phyloP scores from a whole-genome alignment of 2,329 filamentous ascomycete species.

The Colletotrichum sp. region DNA sequence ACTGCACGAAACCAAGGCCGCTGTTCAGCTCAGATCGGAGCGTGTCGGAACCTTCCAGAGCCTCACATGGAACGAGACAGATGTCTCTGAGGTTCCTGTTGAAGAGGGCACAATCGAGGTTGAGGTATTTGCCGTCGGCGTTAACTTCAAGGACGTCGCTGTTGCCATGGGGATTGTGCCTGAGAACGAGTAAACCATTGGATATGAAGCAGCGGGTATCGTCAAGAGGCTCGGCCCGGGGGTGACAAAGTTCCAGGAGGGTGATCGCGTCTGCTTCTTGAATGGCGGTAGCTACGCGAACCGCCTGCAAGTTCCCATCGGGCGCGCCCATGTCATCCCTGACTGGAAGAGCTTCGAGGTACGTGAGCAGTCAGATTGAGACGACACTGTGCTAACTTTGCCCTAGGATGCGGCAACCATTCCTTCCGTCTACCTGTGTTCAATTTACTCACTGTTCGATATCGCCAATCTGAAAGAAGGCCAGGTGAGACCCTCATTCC shows the following conservation, averaged over 20 bases:
- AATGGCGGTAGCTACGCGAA: background rate
- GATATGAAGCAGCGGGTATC: background rate
- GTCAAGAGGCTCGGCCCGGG: background rate
- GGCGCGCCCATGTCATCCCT: background rate
- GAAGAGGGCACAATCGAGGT: background rate
- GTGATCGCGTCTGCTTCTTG: background rate
- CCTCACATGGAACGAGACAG: background rate
- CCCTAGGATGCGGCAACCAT: background rate
- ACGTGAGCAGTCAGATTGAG: background rate
- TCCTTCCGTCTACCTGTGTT: background rate
- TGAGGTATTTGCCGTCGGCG: background rate
- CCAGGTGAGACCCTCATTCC: background rate
- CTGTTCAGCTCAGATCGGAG: background rate
- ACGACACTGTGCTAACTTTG: background rate
- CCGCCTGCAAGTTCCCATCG: background rate
- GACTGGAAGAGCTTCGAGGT: background rate
- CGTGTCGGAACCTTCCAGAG: background rate
- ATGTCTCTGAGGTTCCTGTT: background rate
- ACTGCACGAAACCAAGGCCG: background rate
- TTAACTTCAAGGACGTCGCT: background rate
- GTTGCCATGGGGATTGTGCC: background rate
- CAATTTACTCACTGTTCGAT: slow-evolving; percentile 24
- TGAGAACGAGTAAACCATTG: background rate
- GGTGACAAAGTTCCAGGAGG: background rate
- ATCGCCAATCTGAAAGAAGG: slow-evolving; percentile 28